Conservation (phyloP, 495 filamentous ascomycete species). For the Xylaria acuta region DNA sequence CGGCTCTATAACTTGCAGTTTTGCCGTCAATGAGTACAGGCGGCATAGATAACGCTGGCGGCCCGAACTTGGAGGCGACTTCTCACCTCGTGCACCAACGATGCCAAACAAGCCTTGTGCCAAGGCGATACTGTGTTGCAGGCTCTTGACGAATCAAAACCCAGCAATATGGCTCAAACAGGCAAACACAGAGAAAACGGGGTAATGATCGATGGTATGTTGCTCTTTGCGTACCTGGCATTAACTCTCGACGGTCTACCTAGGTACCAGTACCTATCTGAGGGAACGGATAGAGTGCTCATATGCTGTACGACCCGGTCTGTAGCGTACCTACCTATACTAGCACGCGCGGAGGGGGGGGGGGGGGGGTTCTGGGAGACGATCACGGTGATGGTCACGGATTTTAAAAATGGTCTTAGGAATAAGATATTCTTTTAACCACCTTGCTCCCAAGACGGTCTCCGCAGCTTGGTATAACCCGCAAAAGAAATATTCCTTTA, state of each 20-base stretch:
- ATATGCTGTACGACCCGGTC: background rate
- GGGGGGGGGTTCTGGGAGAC: no score
- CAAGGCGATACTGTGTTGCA: conserved; percentile 7
- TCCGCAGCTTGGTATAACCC: no score
- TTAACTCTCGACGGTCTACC: background rate
- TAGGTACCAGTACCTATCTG: background rate
- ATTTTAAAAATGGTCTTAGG: no score
- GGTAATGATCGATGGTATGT: background rate
- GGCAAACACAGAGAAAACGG: conserved; percentile 2
- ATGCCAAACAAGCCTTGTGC: conserved; percentile 23
- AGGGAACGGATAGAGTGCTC: background rate
- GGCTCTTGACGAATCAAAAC: conserved; percentile 15
- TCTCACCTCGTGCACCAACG: background rate
- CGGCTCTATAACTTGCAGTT: background rate
- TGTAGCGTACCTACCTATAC: conserved; percentile 5
- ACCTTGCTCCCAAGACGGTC: no score
- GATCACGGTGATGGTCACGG: no score
- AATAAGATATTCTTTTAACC: no score
- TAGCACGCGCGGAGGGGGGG: no score
- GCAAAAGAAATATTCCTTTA: no score
- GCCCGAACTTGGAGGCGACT: background rate
- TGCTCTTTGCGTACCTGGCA: background rate
- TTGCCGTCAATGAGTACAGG: background rate
- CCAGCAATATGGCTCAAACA: conserved; percentile 13
- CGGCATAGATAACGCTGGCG: background rate